These are phyloP conservation scores for Paramecium primaurelia DNA, from an alignment of 73 alveolate species.

Conservation along the genomic window DNA sequence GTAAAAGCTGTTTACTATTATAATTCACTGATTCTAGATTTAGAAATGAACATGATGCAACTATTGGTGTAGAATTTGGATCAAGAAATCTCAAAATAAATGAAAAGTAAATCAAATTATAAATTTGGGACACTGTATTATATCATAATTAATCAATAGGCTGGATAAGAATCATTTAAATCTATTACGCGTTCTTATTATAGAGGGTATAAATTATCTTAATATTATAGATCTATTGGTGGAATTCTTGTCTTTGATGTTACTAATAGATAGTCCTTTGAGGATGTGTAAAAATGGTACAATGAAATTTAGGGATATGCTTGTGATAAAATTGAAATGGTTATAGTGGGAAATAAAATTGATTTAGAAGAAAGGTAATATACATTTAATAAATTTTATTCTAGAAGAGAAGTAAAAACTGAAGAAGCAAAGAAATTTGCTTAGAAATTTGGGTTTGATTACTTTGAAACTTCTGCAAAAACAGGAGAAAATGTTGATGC, in stretches of 20 bases:
- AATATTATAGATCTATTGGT: constrained; percentile 74
- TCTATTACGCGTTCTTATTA: constrained; percentile 84
- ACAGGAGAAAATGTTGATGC: constrained; percentile 64
- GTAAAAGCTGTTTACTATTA: constrained; percentile 67
- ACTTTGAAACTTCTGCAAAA: constrained; percentile 69
- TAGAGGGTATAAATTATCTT: constrained; percentile 46
- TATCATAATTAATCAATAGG: constrained; percentile 43
- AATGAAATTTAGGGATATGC: constrained; percentile 86
- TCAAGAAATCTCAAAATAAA: constrained; percentile 81
- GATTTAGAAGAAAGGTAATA: constrained; percentile 81
- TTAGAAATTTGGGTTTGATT: constrained; percentile 57
- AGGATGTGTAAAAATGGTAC: constrained; percentile 83
- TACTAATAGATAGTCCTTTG: constrained; percentile 63
- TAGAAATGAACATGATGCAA: constrained; percentile 66
- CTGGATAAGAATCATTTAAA: constrained; percentile 84
- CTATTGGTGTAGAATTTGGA: constrained; percentile 96
- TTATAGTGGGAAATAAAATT: constrained; percentile 88
- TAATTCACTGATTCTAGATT: constrained; percentile 72
- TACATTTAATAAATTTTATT: background rate
- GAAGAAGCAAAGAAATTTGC: constrained; percentile 62
- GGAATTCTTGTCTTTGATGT: constrained; percentile 86
- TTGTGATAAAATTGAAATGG: constrained; percentile 81
- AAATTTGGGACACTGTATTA: constrained; percentile 94
- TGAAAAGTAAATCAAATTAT: constrained; percentile 75
- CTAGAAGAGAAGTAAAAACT: background rate